Evolutionary conservation across 257 asterid genomes (phyloP), one percentile per base, ranked within the genome.

Genomic region (Solanum raphanifolium): DNA sequence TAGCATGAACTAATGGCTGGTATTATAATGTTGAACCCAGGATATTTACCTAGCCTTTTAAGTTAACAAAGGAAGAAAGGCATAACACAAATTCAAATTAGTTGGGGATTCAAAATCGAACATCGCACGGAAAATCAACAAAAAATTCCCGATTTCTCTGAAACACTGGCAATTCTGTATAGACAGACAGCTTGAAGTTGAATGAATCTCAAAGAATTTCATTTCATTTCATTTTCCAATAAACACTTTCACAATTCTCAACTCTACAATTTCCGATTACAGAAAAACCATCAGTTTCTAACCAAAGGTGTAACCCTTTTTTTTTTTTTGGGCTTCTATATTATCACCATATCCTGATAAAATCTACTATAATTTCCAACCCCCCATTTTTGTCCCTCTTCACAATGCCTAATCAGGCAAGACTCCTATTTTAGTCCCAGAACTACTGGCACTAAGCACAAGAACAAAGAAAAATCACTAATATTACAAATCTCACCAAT

Each of bases 211-310:
- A 92, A 92, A 87, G 91, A 93, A 92, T 89, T 91, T 90, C 87
- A 88, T 86, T 91, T 90, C 87, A 88, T 86, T 88, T 88, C 65
- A 55, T 55, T 55, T 55, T 55, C 65, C 65, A 66, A 87, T 85
- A 73, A 86, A 83, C 83, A 36, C 66, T 68, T 88, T 82, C 25
- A 32, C 86, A 82, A 89, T 89, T 90, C 92, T 89, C 89, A 88
- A 88, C 95, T 93, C 96, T 94, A 93, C 96, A 93, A 92, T 95
- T 92, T 82, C 98, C 95, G 93, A 94, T 93, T 89, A 92, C 92
- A 93, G 90, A 93, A 90, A 93, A 90, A 87, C 88, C 90, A 92
- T 89, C 86, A 92, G 91, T 89, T 88, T 89, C 94, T 89, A 92
- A 91, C 86, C 85, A 86, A 72, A 89, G 82, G 78, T 85, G 85